A percentile compares a stretch with the other conserved stretches of the same genome.
phyloP scores from a whole-genome alignment of 768 basidiomycete species.

The Bullera alba region DNA sequence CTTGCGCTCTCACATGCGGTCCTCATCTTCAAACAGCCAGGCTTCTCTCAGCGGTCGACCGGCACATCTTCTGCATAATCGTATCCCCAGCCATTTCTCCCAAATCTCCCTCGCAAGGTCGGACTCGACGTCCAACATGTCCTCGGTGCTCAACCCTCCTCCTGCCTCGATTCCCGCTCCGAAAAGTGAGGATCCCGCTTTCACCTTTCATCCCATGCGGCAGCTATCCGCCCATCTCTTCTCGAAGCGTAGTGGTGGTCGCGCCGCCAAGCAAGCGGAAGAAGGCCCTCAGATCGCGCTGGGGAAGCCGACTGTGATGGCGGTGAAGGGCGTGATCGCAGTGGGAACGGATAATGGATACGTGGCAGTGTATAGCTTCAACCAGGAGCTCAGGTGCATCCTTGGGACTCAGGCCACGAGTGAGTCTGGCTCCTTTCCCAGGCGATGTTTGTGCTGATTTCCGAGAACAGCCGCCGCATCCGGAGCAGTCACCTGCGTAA shows the following conservation, averaged over 20 bases:
- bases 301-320: conserved; percentile 70
- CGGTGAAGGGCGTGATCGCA: conserved; percentile 80
- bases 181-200: conserved; percentile 14
- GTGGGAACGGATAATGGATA: conserved; percentile 76
- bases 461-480: conserved; percentile 3
- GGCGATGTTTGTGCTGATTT: background rate
- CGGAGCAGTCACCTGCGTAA: conserved; percentile 49
- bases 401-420: conserved; percentile 66
- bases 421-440: conserved; percentile 42
- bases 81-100: conserved; percentile 26
- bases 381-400: conserved; percentile 70
- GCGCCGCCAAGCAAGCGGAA: background rate
- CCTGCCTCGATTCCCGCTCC: background rate
- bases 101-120: conserved; percentile 24
- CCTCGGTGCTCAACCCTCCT: conserved; percentile 3
- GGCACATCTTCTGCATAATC: conserved; percentile 15
- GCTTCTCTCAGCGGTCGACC: conserved; percentile 10
- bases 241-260: background rate
- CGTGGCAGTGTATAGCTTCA: conserved; percentile 80
- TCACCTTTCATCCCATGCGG: conserved; percentile 33
- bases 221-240: conserved; percentile 23
- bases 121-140: conserved; percentile 13
- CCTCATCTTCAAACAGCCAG: conserved; percentile 28
- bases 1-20: conserved; percentile 37
- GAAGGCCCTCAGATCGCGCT: conserved; percentile 11